Base-by-base conservation (phyloP, 805 yeast species). In the Isabelozyma gotoi region DNA sequence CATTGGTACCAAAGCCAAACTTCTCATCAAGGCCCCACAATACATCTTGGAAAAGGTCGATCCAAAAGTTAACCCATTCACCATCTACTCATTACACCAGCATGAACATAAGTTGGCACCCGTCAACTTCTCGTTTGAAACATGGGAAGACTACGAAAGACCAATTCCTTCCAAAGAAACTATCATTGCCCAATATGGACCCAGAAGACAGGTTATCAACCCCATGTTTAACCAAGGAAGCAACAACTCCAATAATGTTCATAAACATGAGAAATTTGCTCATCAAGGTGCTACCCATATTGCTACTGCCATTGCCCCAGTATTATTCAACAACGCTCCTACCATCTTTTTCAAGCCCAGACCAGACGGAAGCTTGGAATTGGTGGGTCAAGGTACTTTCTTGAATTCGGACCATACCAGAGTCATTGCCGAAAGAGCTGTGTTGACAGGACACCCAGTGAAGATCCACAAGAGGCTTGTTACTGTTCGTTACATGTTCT, bases 401-500 rank as follows among this genome's bases (percentile, higher is more conserved):
- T 74, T 86, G 56, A 88, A 88, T 60, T 79, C 91, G 36, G 97
- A 94, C 65, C 88, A 85, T 57, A 77, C 84, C 11, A 80, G 98
- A 64, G 77, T 92, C 19, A 60, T 91, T 42, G 96, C 95, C 24
- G 90, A 92, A 76, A 80, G 98, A 62, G 84, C 85, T 4, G 82
- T 94, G 5, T 70, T 94, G 42, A 94, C 98, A 0, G 99, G 99
- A 44, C 90, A 89, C 53, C 96, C 97, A 36, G 83, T 90, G 67
- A 94, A 91, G 74, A 91, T 94, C 56, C 97, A 95, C 74, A 92
- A 88, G 71, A 81, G 77, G 47, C 87, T 91, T 33, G 88, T 94
- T 50, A 94, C 99, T 2, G 78, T 94, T 45, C 84, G 98, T 53
- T 94, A 90, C 78, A 94, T 94, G 99, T 94, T 94, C 75, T 92